Base-by-base conservation (phyloP, 108 stramenopile species). In the Fragilariopsis cylindrus region DNA sequence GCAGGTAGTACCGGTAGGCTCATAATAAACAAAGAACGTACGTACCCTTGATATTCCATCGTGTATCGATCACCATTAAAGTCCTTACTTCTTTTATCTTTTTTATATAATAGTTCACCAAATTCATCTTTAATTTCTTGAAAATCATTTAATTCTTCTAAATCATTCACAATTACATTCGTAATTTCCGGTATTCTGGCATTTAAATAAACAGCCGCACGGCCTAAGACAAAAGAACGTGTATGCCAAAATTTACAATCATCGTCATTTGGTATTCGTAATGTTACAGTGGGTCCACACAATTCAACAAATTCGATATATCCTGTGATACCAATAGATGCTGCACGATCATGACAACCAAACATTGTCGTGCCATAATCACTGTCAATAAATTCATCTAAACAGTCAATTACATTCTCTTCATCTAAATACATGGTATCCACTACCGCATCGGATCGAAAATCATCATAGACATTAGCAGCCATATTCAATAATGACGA, bases 301-400 rank as follows among this genome's bases (percentile, higher is more conserved):
- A 92, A 43, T 72, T 85, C 86, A 8, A 84, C 85, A 48, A 92
- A 84, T 69, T 85, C 86, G 8, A 92, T 80, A 0, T 71, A 58
- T 0, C 92, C 92, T 3, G 92, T 92, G 39, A 92, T 89, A 44
- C 85, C 85, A 52, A 77, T 49, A 3, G 67, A 60, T 0, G 79
- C 60, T 2, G 92, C 76, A 41, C 76, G 21, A 48, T 90, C 89
- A 71, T 89, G 88, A 67, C 79, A 69, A 11, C 92, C 92, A 77
- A 92, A 92, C 92, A 92, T 92, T 58, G 80, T 81, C 66, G 83
- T 77, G 8, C 92, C 92, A 70, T 87, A 88, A 7, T 92, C 87
- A 46, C 81, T 82, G 0, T 90, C 83, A 69, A 89, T 70, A 9
- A 90, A 85, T 66, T 88, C 86, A 46, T 90, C 83, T 30, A 92